Evolutionary conservation across 2,329 filamentous ascomycete species (phyloP).

Genomic region (Neoascochyta sp.): DNA sequence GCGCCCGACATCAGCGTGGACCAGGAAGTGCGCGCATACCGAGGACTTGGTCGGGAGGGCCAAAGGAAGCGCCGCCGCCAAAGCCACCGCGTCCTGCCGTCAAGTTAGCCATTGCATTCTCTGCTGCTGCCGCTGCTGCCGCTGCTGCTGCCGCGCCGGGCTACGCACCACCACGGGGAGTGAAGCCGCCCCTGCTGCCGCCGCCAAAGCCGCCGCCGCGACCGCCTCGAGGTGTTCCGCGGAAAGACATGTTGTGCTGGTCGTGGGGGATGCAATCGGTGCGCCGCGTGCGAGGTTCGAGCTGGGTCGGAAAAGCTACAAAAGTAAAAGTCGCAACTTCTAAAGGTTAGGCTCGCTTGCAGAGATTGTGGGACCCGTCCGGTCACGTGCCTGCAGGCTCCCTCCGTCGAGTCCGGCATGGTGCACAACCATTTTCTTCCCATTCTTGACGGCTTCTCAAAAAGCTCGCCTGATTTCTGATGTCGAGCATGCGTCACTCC

Average conservation of each 20-base stretch:
- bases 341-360: too few relatives aligned
- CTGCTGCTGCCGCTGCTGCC: too few relatives aligned
- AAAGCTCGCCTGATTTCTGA: too few relatives aligned
- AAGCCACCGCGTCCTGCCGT: slow-evolving; percentile 38
- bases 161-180: slow-evolving; percentile 49
- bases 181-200: slow-evolving; percentile 49
- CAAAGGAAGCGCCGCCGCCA: slow-evolving; percentile 36
- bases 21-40: slow-evolving; percentile 26
- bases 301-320: slow-evolving; percentile 24
- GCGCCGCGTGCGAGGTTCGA: slow-evolving; percentile 23
- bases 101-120: slow-evolving; percentile 36
- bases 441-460: too few relatives aligned
- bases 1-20: not conserved
- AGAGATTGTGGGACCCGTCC: too few relatives aligned
- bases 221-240: slow-evolving; percentile 43
- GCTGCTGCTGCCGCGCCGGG: slow-evolving; percentile 12
- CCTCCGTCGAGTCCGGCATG: too few relatives aligned
- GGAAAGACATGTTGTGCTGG: slow-evolving; percentile 58
- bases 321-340: too few relatives aligned
- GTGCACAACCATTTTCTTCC: too few relatives aligned
- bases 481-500: too few relatives aligned
- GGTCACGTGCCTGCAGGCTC: too few relatives aligned
- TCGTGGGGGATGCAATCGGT: slow-evolving; percentile 25
- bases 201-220: slow-evolving; percentile 49
- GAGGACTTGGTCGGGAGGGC: slow-evolving; percentile 44